Base-by-base conservation (phyloP, 257 asterid species). In the Solanum tacnaense region DNA sequence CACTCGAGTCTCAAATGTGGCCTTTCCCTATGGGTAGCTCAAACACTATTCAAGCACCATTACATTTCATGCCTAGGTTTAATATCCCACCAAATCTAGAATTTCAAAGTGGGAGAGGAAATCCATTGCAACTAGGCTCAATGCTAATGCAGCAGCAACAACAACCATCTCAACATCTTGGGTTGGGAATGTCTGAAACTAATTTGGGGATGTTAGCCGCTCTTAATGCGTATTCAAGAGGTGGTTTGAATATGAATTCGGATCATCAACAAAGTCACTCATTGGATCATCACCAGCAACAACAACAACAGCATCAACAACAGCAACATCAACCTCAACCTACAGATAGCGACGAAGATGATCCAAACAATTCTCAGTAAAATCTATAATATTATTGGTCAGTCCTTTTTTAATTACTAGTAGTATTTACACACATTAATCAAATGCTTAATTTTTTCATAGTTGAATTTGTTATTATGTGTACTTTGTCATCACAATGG, bases 121-220 rank as follows among this genome's bases (percentile, higher is more conserved):
- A 84, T 18, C 91, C 92, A 21, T 38, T 91, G 83, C 95, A 90
- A 68, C 85, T 91, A 81, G 93, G 93, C 29, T 92, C 93, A 31
- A 90, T 92, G 86, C 9, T 92, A 70, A 92, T 89, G 92, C 92
- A 87, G 18, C 91, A 89, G 46, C 46, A 39, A 0, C 84, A 75
- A 39, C 87, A 84, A 38, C 93, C 94, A 16, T 90, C 94, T 39
- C 93, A 90, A 88, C 90, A 92, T 88, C 86, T 92, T 25, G 95
- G 95, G 23, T 49, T 93, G 32, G 93, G 94, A 9, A 89, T 91
- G 18, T 71, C 93, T 3, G 90, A 89, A 58, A 88, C 94, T 82
- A 93, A 94, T 89, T 84, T 92, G 89, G 96, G 96, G 9, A 92
- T 94, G 94, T 36, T 94, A 36, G 96, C 94, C 3, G 92, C 94